Conservation (phyloP, 495 filamentous ascomycete genomes). For the Halenospora varia region DNA sequence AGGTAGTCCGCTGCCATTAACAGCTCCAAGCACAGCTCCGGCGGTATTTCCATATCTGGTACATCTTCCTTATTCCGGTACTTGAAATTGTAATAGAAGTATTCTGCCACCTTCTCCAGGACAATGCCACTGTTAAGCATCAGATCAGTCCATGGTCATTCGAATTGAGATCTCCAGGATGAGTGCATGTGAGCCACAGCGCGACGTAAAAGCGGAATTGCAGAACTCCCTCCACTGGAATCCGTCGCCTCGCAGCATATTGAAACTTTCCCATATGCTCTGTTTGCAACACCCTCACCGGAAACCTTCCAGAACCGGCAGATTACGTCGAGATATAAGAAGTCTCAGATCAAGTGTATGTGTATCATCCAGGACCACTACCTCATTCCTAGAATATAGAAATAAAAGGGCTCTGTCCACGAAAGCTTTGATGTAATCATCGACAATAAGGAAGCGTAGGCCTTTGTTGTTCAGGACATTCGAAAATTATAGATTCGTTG, state of each 20-base stretch:
- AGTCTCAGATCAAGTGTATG: conserved; percentile 60
- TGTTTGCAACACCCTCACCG: neutral
- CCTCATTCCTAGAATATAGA: conserved; percentile 23
- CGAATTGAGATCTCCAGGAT: neutral
- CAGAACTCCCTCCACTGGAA: neutral
- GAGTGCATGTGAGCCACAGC: neutral
- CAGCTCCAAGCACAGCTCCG: conserved; percentile 73
- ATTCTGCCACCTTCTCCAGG: conserved; percentile 88
- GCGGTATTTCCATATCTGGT: conserved; percentile 82
- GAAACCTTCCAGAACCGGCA: neutral
- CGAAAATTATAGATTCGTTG: too few species aligned
- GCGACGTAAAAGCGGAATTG: neutral
- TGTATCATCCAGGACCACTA: conserved; percentile 37
- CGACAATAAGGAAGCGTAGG: conserved; percentile 2
- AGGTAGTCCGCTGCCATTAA: conserved; percentile 78
- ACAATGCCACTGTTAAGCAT: conserved; percentile 58
- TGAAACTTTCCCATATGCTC: neutral
- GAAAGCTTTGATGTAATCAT: conserved; percentile 25
- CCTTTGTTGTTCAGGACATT: too few species aligned
- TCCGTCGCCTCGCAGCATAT: neutral
- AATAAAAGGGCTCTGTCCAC: conserved; percentile 24
- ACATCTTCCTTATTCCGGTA: conserved; percentile 72
- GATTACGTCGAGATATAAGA: neutral
- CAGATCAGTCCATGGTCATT: neutral
- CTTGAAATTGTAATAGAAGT: conserved; percentile 86